Conservation (phyloP, 2,329 filamentous ascomycete species). For the Amylocarpus encephaloides region DNA sequence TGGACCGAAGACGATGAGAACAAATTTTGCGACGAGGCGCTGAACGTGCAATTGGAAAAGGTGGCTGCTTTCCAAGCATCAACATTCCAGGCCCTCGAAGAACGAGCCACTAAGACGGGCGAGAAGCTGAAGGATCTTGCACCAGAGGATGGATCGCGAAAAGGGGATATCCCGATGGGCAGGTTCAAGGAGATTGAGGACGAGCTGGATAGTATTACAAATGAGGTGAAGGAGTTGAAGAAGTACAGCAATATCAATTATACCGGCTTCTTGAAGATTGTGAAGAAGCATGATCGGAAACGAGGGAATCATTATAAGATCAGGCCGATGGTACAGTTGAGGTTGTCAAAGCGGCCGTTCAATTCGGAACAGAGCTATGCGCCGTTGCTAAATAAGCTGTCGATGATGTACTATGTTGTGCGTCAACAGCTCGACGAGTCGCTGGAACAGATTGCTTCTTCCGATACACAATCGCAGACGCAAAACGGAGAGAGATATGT, state of each 20-base stretch:
- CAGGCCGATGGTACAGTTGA: constrained; percentile 84
- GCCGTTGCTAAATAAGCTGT: constrained; percentile 82
- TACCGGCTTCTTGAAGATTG: constrained; percentile 94
- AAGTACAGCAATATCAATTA: constrained; percentile 96
- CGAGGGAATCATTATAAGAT: constrained; percentile 81
- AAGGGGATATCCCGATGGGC: constrained; percentile 42
- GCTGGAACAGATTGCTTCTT: constrained; percentile 33
- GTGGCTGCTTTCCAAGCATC: constrained; percentile 83
- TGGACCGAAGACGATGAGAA: constrained; percentile 97
- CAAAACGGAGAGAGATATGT: constrained; percentile 68
- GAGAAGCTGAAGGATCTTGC: constrained; percentile 74
- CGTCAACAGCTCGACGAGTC: constrained; percentile 69
- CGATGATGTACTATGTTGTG: constrained; percentile 92
- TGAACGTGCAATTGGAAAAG: constrained; percentile 93
- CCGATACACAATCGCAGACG: constrained; percentile 44
- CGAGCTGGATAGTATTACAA: constrained; percentile 82
- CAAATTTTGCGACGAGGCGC: constrained; percentile 87
- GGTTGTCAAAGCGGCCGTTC: constrained; percentile 81
- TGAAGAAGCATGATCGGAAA: constrained; percentile 98
- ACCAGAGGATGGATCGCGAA: constrained; percentile 50
- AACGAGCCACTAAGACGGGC: constrained; percentile 49
- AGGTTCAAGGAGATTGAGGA: constrained; percentile 64
- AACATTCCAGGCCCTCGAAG: constrained; percentile 55
- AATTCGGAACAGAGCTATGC: constrained; percentile 88
- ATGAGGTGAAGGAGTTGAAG: constrained; percentile 87